Conservation (phyloP, 2,329 filamentous ascomycete species). For the Aspergillus aculeatinus region DNA sequence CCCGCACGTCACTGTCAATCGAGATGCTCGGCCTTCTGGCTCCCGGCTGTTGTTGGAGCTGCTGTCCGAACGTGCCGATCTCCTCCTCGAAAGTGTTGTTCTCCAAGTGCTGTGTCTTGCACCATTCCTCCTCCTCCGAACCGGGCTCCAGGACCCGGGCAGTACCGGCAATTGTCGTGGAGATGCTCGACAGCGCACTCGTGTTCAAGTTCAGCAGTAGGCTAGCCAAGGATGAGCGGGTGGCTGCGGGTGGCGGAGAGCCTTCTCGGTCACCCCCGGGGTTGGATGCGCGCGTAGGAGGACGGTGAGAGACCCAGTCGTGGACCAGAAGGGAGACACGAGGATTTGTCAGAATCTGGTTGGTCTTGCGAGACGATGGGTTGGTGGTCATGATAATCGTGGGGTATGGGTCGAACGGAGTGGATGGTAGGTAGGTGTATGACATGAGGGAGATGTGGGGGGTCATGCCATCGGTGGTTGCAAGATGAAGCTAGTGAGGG, state of each 20-base stretch:
- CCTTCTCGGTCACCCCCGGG: constrained; percentile 58
- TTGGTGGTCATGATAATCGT: constrained; percentile 94
- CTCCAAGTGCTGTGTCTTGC: constrained; percentile 76
- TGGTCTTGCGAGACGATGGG: constrained; percentile 66
- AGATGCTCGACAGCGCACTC: constrained; percentile 81
- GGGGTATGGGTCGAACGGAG: constrained; percentile 66
- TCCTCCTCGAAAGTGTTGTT: constrained; percentile 81
- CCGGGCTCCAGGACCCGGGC: constrained; percentile 71
- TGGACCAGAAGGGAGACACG: constrained; percentile 93
- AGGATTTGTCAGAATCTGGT: constrained; percentile 79
- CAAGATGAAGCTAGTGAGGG: constrained; percentile 76
- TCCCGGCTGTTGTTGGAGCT: constrained; percentile 28
- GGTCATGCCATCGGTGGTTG: constrained; percentile 77
- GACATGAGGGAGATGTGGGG: constrained; percentile 98
- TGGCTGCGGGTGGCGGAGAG: constrained; percentile 61
- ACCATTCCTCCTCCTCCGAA: constrained; percentile 81
- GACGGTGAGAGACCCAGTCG: constrained; percentile 94
- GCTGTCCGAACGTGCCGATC: constrained; percentile 44
- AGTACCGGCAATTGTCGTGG: constrained; percentile 87
- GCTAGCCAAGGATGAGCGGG: constrained; percentile 72
- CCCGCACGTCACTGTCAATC: constrained; percentile 74
- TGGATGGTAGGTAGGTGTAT: constrained; percentile 90
- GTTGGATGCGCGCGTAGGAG: constrained; percentile 64
- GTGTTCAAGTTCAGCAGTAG: constrained; percentile 90
- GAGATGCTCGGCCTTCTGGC: constrained; percentile 55